A percentile compares a stretch with the other conserved stretches of the same genome.
Conservation (phyloP, 2,329 filamentous ascomycete genomes). For the Calonectria henricotiae region DNA sequence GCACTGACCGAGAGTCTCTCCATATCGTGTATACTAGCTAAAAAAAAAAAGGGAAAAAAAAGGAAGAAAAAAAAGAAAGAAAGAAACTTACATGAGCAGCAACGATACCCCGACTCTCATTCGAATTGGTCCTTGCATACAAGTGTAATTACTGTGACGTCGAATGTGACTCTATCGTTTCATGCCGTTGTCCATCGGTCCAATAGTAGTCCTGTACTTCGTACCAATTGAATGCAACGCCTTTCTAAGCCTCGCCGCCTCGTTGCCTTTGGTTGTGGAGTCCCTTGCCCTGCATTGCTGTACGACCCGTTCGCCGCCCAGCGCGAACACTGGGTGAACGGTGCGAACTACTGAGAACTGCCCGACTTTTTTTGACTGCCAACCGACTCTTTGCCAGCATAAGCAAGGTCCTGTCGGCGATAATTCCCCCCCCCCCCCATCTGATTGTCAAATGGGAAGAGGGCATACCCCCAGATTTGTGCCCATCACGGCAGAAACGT, state of each 20-base stretch:
- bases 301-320: background rate
- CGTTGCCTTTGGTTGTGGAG: constrained; percentile 10
- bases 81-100: constrained; percentile 1
- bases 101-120: constrained; percentile 37
- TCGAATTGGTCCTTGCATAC: background rate
- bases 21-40: constrained; percentile 40
- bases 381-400: background rate
- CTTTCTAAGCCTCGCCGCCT: constrained; percentile 14
- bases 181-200: background rate
- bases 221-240: background rate
- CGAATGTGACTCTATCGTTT: constrained; percentile 3
- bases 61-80: background rate
- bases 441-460: constrained; percentile 8
- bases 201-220: background rate
- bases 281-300: background rate
- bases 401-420: constrained; percentile 3
- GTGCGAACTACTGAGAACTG: constrained; percentile 6
- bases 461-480: constrained; percentile 16
- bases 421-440: background rate
- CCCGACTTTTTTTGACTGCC: constrained; percentile 24
- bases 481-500: constrained; percentile 26
- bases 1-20: constrained; percentile 32
- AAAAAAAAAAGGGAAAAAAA: constrained; percentile 16
- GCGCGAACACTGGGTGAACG: constrained; percentile 1
- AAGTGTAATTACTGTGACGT: constrained; percentile 13